phyloP scores from a whole-genome alignment of 768 basidiomycete genomes.

The Crepidotus variabilis region DNA sequence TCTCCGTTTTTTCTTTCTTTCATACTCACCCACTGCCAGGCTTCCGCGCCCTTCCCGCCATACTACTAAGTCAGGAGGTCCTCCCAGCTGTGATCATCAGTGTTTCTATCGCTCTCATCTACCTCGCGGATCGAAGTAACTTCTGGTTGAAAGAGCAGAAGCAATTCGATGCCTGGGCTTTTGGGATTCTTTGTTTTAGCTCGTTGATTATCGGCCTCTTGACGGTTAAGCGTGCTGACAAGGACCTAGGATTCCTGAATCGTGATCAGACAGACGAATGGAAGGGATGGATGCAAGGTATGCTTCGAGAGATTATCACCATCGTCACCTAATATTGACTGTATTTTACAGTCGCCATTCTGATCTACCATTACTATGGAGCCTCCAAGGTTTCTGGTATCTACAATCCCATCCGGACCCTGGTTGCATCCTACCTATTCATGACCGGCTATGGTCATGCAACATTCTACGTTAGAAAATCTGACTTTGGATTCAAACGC shows the following conservation, averaged over 20 bases:
- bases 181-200: conserved; percentile 53
- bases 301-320: conserved; percentile 18
- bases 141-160: conserved; percentile 92
- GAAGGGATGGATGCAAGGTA: conserved; percentile 99
- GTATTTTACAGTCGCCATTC: conserved; percentile 60
- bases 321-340: conserved; percentile 7
- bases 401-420: conserved; percentile 85
- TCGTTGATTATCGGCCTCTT: conserved; percentile 55
- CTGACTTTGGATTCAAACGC: conserved; percentile 77
- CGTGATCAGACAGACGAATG: conserved; percentile 94
- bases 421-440: conserved; percentile 88
- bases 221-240: conserved; percentile 68
- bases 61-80: conserved; percentile 9
- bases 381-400: conserved; percentile 92
- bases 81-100: conserved; percentile 60
- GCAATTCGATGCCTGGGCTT: conserved; percentile 67
- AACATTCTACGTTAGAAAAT: conserved; percentile 85
- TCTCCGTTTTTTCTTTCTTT: not conserved
- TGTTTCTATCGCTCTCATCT: conserved; percentile 62
- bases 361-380: conserved; percentile 90
- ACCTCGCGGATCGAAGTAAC: conserved; percentile 78
- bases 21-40: conserved; percentile 1
- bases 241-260: conserved; percentile 85
- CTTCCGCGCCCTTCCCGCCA: conserved; percentile 1
- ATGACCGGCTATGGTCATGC: conserved; percentile 94